A percentile compares a stretch with the other conserved stretches of the same genome.
phyloP scores from a whole-genome alignment of 495 filamentous ascomycete species.

The Endocarpon pusillum region DNA sequence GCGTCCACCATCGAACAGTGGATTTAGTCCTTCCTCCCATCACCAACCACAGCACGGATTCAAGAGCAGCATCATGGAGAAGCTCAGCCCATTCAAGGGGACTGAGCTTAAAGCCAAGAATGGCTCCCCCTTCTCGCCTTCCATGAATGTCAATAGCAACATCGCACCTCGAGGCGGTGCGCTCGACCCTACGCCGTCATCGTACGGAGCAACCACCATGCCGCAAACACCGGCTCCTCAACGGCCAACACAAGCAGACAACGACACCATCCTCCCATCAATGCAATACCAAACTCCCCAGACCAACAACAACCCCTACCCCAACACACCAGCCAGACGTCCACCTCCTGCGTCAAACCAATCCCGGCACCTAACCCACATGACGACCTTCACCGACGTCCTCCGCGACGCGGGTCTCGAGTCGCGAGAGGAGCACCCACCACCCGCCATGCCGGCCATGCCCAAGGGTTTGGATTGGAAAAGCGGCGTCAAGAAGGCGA shows the following conservation, averaged over 20 bases:
- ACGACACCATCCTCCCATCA: neutral
- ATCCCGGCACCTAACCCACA: neutral
- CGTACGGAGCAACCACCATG: neutral
- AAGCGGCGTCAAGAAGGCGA: too few relatives aligned
- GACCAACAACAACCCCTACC: too few relatives aligned
- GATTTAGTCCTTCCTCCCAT: neutral
- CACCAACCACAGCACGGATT: neutral
- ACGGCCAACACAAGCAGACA: neutral
- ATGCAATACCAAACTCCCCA: neutral
- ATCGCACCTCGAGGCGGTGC: neutral
- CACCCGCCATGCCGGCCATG: too few relatives aligned
- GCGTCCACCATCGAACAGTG: too few relatives aligned
- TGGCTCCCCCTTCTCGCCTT: neutral
- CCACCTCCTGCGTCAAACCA: neutral
- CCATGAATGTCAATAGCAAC: too few relatives aligned
- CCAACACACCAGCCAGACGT: neutral
- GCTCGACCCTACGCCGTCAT: neutral
- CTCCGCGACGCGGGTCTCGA: neutral
- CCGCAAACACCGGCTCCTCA: neutral
- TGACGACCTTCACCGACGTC: neutral
- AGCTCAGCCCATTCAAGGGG: neutral
- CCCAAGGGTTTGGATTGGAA: too few relatives aligned
- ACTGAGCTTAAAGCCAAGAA: too few relatives aligned
- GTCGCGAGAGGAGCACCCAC: too few relatives aligned
- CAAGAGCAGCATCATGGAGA: neutral